Evolutionary conservation across 169 alveolate genomes (phyloP), one percentile per base, ranked within the genome.

Genomic region (Eimeria praecox): DNA sequence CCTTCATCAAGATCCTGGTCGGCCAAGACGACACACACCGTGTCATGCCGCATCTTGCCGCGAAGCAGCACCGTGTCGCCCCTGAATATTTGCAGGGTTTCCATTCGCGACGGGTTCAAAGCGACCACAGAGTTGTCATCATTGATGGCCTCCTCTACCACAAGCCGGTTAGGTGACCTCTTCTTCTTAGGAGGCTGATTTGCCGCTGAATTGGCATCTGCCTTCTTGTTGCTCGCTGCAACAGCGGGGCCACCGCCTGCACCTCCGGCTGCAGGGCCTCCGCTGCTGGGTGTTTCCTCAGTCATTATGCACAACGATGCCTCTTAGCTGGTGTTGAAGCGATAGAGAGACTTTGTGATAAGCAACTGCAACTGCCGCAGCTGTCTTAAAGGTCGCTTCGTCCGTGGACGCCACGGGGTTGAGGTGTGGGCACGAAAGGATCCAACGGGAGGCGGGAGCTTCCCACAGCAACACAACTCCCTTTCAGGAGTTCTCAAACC

Each of bases 81-180:
- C 90, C 99, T 98, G 98, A 99, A 99, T 46, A 99, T 98, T 95
- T 99, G 99, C 93, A 99, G 97, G 96, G 99, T 99, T 52, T 95
- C 97, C 99, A 99, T 98, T 93, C 98, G 98, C 38, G 98, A 98
- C 69, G 99, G 99, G 78, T 99, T 98, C 95, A 99, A 96, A 71
- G 99, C 98, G 78, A 99, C 99, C 49, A 99, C 99, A n/a, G 99
- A 98, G 98, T 99, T 99, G 97, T 99, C 99, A 95, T 99, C 99
- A 96, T 99, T 99, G 90, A 98, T 97, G n/a, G 99, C 99, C 94
- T 99, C 99, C 96, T 97, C 98, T 66, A 97, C 98, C 9, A 96
- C 96, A 69, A 97, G 94, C n/a, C 98, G 86, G 95, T 96, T 96
- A 40, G 97, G 97, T 9, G 97, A 95, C 64, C 97, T 92, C 94